Evolutionary conservation across 108 stramenopile species (phyloP), one percentile per base, ranked within the genome.

Genomic region (Aurantiochytrium sp.): DNA sequence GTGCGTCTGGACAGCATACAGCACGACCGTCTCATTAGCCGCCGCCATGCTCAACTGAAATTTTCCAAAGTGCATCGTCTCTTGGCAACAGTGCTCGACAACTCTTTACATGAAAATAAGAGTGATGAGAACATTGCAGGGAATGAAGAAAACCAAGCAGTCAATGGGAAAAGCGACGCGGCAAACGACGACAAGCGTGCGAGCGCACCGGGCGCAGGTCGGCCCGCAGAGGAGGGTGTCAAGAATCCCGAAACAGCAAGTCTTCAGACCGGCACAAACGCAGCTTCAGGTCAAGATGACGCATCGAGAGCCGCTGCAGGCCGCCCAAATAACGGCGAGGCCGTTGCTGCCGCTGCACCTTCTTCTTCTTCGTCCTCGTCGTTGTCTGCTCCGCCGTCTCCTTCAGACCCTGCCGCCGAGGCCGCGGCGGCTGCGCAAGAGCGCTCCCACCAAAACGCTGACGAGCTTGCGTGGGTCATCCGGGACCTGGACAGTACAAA

Each of bases 401-500:
- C 35, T 35, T 35, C 35, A 2, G 35, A 35, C 35, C 35, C 35
- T 35, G 35, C 35, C 35, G 35, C 35, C 35, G 35, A 35, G 35
- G 35, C 35, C 35, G 35, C 35, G 35, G 35, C 55, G 55, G 16
- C 55, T 16, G 14, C 16, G 55, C 55, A 18, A 8, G 35, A 42
- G 14, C 64, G 64, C 8, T 23, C 21, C 25, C 49, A 3, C 49
- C 16, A 45, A 45, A 45, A 35, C n/a, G 19, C 76, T 12, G 76
- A 83, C n/a, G 76, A 83, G 76, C 28, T 83, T 12, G 76, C 76
- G 12, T 83, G 76, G 76, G 76, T 83, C 19, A 47, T 83, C 3
- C 45, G 76, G 6, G 76, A 83, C 51, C 51, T 83, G 18, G 76
- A 83, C 76, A 83, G 76, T 23, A 83, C 76, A 35, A 83, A 83